Conservation (phyloP, 2,329 filamentous ascomycete genomes). For the Helotiales sp. region DNA sequence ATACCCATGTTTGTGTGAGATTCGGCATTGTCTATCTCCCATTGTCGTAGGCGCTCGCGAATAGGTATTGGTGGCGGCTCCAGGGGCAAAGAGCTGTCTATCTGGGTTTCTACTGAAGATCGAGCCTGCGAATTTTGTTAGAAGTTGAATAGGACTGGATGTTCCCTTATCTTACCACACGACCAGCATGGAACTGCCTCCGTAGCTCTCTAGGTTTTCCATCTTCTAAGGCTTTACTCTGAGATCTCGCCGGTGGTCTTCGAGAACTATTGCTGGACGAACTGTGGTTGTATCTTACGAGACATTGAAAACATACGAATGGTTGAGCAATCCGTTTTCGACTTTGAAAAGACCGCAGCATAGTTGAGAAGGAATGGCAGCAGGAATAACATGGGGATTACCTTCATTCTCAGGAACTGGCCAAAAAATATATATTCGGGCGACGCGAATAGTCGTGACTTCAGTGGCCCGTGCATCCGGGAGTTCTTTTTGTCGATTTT, state of each 20-base stretch:
- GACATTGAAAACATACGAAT: conserved; percentile 39
- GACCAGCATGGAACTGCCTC: conserved; percentile 14
- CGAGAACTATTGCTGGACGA: not conserved
- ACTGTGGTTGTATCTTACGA: conserved; percentile 22
- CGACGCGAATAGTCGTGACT: conserved; percentile 20
- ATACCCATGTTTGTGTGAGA: not conserved
- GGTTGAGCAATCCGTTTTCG: conserved; percentile 21
- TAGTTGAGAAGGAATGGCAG: conserved; percentile 21
- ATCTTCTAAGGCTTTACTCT: not conserved
- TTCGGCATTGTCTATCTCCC: conserved; percentile 49
- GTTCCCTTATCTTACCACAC: conserved; percentile 7
- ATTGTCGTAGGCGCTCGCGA: conserved; percentile 46
- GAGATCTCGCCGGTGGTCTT: not conserved
- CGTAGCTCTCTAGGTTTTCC: not conserved
- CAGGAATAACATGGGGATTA: not conserved
- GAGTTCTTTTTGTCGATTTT: not conserved
- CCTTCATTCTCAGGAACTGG: not conserved
- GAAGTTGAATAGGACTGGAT: not conserved
- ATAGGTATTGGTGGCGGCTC: conserved; percentile 32
- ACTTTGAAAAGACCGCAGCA: conserved; percentile 32
- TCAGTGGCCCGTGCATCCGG: conserved; percentile 13
- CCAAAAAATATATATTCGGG: conserved; percentile 17
- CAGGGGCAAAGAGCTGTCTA: not conserved
- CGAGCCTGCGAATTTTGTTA: conserved; percentile 6
- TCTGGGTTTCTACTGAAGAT: conserved; percentile 10